Evolutionary conservation across 129 eudicot genomes (phyloP), one percentile per base, ranked within the genome.

Genomic region (Pittosporum tobira): DNA sequence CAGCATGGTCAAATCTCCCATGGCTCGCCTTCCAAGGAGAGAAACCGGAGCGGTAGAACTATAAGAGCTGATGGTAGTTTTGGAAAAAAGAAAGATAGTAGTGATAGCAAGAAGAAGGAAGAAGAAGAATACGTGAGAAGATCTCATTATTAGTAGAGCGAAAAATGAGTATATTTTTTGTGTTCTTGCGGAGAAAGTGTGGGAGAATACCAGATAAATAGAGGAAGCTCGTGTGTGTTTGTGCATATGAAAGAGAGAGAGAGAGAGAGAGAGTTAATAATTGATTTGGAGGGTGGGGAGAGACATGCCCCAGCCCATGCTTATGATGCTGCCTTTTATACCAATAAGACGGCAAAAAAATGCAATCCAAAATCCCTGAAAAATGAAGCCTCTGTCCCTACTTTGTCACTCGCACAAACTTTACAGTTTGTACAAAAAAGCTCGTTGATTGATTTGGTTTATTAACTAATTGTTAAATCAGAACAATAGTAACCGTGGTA

Each of bases 301-400:
- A 51, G 57, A 51, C 25, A 43, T 43, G 64, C 16, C 34, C 19
- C 36, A 44, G 51, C 36, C 64, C 64, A 59, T 43, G 64, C 64
- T 62, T 27, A 19, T 56, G 61, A 56, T 56, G 45, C 61, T 56
- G 36, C 61, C 43, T 10, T 56, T 56, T 56, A 56, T 38, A 18
- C 18, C 18, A 37, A 56, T 56, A 45, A 56, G 26, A 55, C 16
- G 61, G 27, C 61, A 8, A 14, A 14, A 10, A 56, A 56, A n/a
- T n/a, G n/a, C 20, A 10, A 5, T 54, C 59, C 61, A 30, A 56
- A 56, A 31, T 31, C 45, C 61, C 45, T 31, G 43, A 54, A 54
- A 43, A 28, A 30, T 54, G 27, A 18, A 31, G 12, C n/a, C n/a
- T 14, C 9, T 30, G 26, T 55, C 26, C 45, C 45, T 40, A 40